Conservation (phyloP, 495 filamentous ascomycete species). For the Tetracladium setigerum region DNA sequence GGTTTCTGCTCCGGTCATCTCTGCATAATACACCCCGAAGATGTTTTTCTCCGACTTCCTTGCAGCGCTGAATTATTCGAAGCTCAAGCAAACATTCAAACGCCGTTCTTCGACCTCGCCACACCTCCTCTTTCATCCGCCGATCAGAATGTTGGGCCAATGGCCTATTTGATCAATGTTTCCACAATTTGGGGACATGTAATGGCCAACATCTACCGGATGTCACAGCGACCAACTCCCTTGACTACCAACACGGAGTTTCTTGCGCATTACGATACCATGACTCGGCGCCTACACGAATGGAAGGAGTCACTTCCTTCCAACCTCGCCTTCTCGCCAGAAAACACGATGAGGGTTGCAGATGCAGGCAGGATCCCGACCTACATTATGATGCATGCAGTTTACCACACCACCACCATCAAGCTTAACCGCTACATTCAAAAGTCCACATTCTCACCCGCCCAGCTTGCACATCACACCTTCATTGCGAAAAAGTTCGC, state of each 20-base stretch:
- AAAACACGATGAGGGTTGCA: conserved; percentile 43
- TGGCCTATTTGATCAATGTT: conserved; percentile 54
- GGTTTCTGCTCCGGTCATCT: conserved; percentile 44
- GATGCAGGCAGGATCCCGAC: conserved; percentile 38
- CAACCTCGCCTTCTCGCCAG: conserved; percentile 34
- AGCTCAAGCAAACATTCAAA: conserved; percentile 38
- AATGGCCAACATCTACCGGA: conserved; percentile 47
- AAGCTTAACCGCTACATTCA: conserved; percentile 55
- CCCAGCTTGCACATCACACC: conserved; percentile 30
- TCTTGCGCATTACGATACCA: conserved; percentile 37
- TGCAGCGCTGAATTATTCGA: conserved; percentile 51
- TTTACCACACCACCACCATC: conserved; percentile 54
- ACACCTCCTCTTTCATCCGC: conserved; percentile 18
- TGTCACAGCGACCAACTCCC: conserved; percentile 38
- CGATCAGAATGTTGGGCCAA: conserved; percentile 35
- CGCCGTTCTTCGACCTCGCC: conserved; percentile 49
- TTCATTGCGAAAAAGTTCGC: conserved; percentile 35
- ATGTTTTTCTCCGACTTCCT: conserved; percentile 56
- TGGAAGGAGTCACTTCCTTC: conserved; percentile 36
- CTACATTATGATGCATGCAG: conserved; percentile 51
- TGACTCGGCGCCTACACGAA: conserved; percentile 45
- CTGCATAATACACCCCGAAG: conserved; percentile 40
- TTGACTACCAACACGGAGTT: conserved; percentile 15
- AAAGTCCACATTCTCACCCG: conserved; percentile 25
- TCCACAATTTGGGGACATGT: conserved; percentile 59